Conservation (phyloP, 1,284 basidiomycete species). For the Ganoderma sinense region DNA sequence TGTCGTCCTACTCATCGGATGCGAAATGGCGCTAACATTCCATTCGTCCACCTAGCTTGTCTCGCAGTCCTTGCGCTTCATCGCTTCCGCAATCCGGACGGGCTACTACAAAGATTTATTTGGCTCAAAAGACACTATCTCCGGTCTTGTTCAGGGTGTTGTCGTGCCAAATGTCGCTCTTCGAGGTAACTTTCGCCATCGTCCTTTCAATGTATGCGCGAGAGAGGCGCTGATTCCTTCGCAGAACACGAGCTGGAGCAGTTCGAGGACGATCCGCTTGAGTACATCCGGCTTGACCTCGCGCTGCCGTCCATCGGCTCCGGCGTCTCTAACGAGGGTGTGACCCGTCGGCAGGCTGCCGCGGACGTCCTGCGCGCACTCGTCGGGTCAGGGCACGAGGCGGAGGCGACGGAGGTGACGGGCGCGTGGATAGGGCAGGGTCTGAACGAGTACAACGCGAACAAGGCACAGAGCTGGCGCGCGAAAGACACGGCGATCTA, state of each 20-base stretch:
- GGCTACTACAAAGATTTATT: constrained; percentile 79
- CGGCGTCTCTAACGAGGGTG: constrained; percentile 52
- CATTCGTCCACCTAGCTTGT: constrained; percentile 68
- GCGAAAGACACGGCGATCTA: constrained; percentile 97
- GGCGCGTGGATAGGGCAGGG: constrained; percentile 85
- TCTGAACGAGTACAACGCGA: constrained; percentile 68
- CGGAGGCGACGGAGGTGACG: constrained; percentile 87
- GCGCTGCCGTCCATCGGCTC: constrained; percentile 63
- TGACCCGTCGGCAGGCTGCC: constrained; percentile 91
- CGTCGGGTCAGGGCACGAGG: constrained; percentile 80
- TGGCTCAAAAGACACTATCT: constrained; percentile 81
- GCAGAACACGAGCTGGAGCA: constrained; percentile 90
- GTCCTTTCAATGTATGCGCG: too few species aligned
- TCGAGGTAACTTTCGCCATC: constrained; percentile 51
- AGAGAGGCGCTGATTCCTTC: neutral
- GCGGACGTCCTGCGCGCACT: constrained; percentile 93
- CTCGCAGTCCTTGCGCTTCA: constrained; percentile 91
- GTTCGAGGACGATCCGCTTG: constrained; percentile 97
- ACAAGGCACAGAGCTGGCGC: constrained; percentile 85
- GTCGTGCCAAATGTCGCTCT: constrained; percentile 93
- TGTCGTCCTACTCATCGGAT: constrained; percentile 20
- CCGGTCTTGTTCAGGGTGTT: constrained; percentile 88
- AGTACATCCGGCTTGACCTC: constrained; percentile 93
- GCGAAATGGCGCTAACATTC: neutral
- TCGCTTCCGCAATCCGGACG: constrained; percentile 92